Evolutionary conservation across 345 rosid genomes (phyloP), one percentile per base, ranked within the genome.

Genomic region (Populus ilicifolia): DNA sequence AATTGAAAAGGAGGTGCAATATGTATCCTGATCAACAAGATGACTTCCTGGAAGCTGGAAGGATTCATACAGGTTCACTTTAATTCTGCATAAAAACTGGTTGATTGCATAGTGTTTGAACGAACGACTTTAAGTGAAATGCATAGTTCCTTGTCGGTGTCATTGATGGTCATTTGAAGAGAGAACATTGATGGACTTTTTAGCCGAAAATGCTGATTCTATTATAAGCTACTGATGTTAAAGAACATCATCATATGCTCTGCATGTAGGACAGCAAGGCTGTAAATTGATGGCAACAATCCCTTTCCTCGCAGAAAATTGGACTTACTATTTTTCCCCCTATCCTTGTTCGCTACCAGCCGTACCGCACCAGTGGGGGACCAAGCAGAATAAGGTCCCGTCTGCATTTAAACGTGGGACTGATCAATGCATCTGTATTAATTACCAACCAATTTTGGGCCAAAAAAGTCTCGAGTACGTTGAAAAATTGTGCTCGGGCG

Each of bases 311-410:
- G 17, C 65, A 61, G 56, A 27, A 29, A 72, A 67, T 25, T 63
- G 50, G 74, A 33, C 33, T 27, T 71, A 8, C 54, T 12, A 38
- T 46, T 29, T 38, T 2, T 33, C 43, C 27, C 5, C 13, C 56
- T 29, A 25, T 63, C 33, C 52, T 59, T 69, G 85, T 76, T 23
- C 33, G 54, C 75, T 52, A 65, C 76, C 76, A 3, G 69, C 73
- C 59, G 1, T 43, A 64, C 73, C 27, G 25, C 29, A 20, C 61
- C 50, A 39, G 23, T 35, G 41, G 33, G 1, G 9, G 39, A 36
- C 16, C 13, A 38, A 52, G 9, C 10, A n/a, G 30, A 59, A 52
- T 29, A 61, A 38, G 67, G 68, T 48, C 61, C 71, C 48, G 33
- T 76, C 72, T 68, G 17, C 78, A 50, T 69, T 63, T 64, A 9